Base-by-base conservation (phyloP, 129 eudicot species). In the Escallonia rubra region DNA sequence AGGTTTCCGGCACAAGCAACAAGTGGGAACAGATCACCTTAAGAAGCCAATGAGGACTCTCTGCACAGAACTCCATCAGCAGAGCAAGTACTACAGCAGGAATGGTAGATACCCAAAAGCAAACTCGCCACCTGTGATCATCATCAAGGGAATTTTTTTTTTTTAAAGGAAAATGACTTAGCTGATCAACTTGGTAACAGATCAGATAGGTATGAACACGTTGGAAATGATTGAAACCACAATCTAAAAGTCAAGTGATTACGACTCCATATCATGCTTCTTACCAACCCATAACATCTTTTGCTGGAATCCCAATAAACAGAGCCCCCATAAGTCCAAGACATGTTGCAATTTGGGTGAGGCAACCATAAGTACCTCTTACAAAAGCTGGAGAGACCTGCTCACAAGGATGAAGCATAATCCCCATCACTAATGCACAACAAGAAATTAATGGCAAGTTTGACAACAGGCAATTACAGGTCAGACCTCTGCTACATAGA, bases 21-120 rank as follows among this genome's bases (percentile, higher is more conserved):
- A 13, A 41, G 34, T 40, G 10, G 47, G 63, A 50, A n/a, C 15
- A n/a, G 39, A 59, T 51, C 66, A 87, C 97, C 93, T 91, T 91
- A 47, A 82, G 78, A 76, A 87, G 96, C 97, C 97, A 91, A 69
- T 87, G 96, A 74, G 97, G 97, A 82, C 90, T 82, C 81, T 91
- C 97, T 12, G 93, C 91, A 73, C 90, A 91, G 61, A 87, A 85
- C 80, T 82, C 96, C 84, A 87, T 91, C 52, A 81, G 52, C 49
- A 91, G 56, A 64, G 81, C 90, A 74, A 91, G 90, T 67, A 83
- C 76, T 23, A 85, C 82, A 46, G 97, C 92, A 64, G 97, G 97
- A 70, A 85, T 66, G 43, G 81, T 78, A 65, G 97, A 80, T 53
- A 82, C 85, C 97, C 96, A 91, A 67, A 90, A 90, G 77, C 97